A percentile compares a stretch with the other conserved stretches of the same genome.
These are phyloP conservation scores for Nicotiana tomentosiformis DNA, from an alignment of 257 asterid species.

Conservation along the genomic window DNA sequence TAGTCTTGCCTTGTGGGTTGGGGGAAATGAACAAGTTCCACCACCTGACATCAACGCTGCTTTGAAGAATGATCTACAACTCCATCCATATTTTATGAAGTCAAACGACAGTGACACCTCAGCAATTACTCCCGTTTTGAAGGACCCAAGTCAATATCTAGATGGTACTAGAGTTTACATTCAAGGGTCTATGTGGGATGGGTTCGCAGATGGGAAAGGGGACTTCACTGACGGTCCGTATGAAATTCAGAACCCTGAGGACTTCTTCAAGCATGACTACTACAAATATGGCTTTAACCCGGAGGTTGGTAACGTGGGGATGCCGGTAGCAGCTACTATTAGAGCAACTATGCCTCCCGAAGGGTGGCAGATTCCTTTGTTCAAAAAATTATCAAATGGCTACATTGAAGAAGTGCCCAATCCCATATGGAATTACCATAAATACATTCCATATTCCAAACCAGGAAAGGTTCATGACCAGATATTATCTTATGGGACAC, in stretches of 20 bases:
- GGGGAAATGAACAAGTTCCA: slow-evolving; percentile 98
- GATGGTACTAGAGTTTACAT: slow-evolving; percentile 86
- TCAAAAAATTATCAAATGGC: slow-evolving; percentile 48
- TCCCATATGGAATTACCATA: slow-evolving; percentile 87
- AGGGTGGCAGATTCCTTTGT: slow-evolving; percentile 88
- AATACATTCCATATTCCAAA: slow-evolving; percentile 85
- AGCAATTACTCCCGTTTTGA: slow-evolving; percentile 13
- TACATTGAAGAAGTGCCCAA: slow-evolving; percentile 80
- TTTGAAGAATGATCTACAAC: slow-evolving; percentile 56
- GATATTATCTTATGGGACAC: slow-evolving; percentile 71
- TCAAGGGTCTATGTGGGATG: slow-evolving; percentile 98
- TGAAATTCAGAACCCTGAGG: slow-evolving; percentile 85
- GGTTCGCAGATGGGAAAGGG: slow-evolving; percentile 93
- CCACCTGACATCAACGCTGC: slow-evolving; percentile 79
- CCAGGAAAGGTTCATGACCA: slow-evolving; percentile 86
- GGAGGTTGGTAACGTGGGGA: slow-evolving; percentile 96
- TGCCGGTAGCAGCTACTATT: slow-evolving; percentile 98
- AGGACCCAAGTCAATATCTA: slow-evolving; percentile 82
- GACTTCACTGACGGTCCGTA: slow-evolving; percentile 91
- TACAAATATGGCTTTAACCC: slow-evolving; percentile 90
- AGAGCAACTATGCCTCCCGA: slow-evolving; percentile 85
- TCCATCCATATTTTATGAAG: slow-evolving; percentile 56
- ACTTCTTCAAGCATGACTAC: slow-evolving; percentile 75
- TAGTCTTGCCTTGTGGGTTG: slow-evolving; percentile 98
- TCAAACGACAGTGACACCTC: slow-evolving; percentile 14